phyloP scores from a whole-genome alignment of 305 asterid species.

The Euphrasia arctica region DNA sequence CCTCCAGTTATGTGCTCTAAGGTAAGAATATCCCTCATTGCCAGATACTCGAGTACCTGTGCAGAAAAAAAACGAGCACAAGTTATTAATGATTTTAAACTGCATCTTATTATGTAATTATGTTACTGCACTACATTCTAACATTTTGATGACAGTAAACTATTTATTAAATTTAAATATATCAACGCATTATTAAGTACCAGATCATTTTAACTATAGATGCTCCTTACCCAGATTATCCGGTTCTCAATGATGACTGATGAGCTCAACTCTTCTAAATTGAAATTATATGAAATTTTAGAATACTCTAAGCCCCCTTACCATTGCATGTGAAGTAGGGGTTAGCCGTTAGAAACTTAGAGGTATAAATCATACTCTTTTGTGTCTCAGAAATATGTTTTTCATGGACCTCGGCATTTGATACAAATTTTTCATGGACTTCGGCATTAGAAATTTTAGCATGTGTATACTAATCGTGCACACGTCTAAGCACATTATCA shows the following conservation, averaged over 20 bases:
- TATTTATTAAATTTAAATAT: not conserved
- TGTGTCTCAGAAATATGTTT: not conserved
- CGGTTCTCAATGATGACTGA: not conserved
- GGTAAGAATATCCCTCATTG: slow-evolving; percentile 72
- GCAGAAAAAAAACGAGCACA: slow-evolving; percentile 28
- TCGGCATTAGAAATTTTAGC: not conserved
- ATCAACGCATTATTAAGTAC: not conserved
- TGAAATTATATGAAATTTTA: not conserved
- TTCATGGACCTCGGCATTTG: not conserved
- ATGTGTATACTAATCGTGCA: not conserved
- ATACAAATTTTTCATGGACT: not conserved
- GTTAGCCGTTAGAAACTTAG: not conserved
- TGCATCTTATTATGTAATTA: slow-evolving; percentile 9
- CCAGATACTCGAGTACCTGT: slow-evolving; percentile 84
- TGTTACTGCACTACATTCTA: not conserved
- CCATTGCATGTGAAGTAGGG: slow-evolving; percentile 1
- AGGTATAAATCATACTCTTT: not conserved
- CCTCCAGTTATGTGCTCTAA: slow-evolving; percentile 73
- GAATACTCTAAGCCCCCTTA: not conserved
- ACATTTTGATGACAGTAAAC: not conserved
- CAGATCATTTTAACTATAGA: not conserved
- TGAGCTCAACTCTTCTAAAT: slow-evolving; percentile 1
- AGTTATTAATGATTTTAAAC: slow-evolving; percentile 1
- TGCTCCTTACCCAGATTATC: not conserved
- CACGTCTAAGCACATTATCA: slow-evolving; percentile 1